A percentile compares a stretch with the other conserved stretches of the same genome.
These are phyloP conservation scores for Mrakiaceae sp. DNA, from an alignment of 1,284 basidiomycete genomes.

Conservation along the genomic window DNA sequence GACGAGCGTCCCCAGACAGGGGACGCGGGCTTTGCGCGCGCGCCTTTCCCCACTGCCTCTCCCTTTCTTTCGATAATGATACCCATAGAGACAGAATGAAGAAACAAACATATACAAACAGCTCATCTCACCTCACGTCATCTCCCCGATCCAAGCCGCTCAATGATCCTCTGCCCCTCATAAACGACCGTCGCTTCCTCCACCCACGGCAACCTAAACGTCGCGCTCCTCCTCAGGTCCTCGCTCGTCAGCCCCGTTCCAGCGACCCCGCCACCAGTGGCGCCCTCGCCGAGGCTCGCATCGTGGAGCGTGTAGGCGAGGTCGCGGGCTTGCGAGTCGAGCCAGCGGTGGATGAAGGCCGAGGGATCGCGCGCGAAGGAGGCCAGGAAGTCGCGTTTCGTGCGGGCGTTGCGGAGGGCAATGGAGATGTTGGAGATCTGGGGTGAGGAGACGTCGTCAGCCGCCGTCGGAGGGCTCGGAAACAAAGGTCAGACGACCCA, in stretches of 20 bases:
- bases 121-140: no score
- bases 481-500: constrained; percentile 27
- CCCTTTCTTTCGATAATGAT: no score
- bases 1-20: no score
- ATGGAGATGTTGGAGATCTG: constrained; percentile 67
- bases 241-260: constrained; percentile 56
- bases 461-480: neutral
- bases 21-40: no score
- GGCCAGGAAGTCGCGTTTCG: constrained; percentile 75
- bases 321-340: constrained; percentile 82
- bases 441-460: constrained; percentile 5
- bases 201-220: constrained; percentile 79
- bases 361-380: constrained; percentile 71
- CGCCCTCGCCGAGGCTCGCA: neutral
- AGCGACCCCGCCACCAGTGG: constrained; percentile 45
- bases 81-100: no score
- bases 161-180: no score
- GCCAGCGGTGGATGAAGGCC: constrained; percentile 75
- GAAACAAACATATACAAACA: no score
- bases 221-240: constrained; percentile 75
- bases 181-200: no score
- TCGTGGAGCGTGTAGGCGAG: constrained; percentile 61
- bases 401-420: constrained; percentile 69
- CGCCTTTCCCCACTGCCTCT: no score
- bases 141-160: no score